These are phyloP conservation scores for Cercospora berteroae DNA, from an alignment of 2,329 filamentous ascomycete genomes.

Conservation along the genomic window DNA sequence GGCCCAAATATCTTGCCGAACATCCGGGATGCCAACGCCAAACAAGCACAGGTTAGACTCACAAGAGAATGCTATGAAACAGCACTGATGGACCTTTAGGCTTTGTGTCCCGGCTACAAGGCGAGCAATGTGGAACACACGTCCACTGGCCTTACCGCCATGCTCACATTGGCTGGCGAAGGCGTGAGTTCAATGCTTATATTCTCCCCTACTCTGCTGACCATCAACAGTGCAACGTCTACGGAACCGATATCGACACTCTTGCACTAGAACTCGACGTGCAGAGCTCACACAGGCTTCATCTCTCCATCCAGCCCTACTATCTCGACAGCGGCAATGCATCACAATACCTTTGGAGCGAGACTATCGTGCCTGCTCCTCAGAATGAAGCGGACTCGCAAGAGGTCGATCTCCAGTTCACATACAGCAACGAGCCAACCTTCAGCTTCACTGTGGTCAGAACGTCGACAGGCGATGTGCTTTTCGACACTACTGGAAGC, in stretches of 20 bases:
- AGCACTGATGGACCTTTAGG: conserved; percentile 27
- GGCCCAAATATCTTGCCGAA: conserved; percentile 55
- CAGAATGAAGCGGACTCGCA: conserved; percentile 44
- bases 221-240: conserved; percentile 60
- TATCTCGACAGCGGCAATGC: conserved; percentile 48
- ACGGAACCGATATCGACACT: conserved; percentile 69
- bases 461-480: conserved; percentile 60
- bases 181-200: conserved; percentile 37
- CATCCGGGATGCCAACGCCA: conserved; percentile 61
- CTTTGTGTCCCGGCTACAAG: conserved; percentile 57
- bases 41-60: conserved; percentile 54
- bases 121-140: conserved; percentile 51
- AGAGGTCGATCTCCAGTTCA: conserved; percentile 50
- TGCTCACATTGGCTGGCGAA: conserved; percentile 52
- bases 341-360: conserved; percentile 60
- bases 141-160: conserved; percentile 52
- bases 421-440: conserved; percentile 57
- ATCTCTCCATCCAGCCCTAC: conserved; percentile 67
- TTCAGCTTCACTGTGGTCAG: conserved; percentile 59
- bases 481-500: conserved; percentile 65
- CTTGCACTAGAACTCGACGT: conserved; percentile 63
- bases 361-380: conserved; percentile 61
- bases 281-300: conserved; percentile 58
- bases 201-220: not conserved
- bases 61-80: not conserved